These are phyloP conservation scores for Platanus orientalis DNA, from an alignment of 164 flowering plant genomes.

Conservation along the genomic window DNA sequence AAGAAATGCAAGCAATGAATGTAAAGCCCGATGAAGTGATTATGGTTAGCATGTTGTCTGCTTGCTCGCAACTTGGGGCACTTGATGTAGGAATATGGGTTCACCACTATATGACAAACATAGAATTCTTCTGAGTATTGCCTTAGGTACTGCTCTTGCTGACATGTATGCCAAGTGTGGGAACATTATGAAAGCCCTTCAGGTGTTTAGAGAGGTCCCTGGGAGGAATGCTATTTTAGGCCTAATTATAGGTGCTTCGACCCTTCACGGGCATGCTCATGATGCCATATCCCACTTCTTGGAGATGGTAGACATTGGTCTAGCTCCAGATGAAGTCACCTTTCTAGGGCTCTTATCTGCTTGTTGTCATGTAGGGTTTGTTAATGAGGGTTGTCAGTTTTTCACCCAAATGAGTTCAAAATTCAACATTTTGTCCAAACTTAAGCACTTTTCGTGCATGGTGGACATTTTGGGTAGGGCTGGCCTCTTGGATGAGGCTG, in stretches of 20 bases:
- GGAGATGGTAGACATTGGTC: slow-evolving; percentile 45
- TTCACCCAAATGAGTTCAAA: slow-evolving; percentile 48
- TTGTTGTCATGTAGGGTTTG: slow-evolving; percentile 77
- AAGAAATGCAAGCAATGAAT: slow-evolving; percentile 44
- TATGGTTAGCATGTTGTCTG: slow-evolving; percentile 53
- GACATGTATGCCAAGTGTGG: slow-evolving; percentile 88
- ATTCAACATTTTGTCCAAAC: slow-evolving; percentile 39
- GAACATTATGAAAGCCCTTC: slow-evolving; percentile 46
- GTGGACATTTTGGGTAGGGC: slow-evolving; percentile 78
- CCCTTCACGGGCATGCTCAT: slow-evolving; percentile 49
- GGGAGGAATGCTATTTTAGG: slow-evolving; percentile 57
- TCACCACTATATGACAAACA: slow-evolving; percentile 44
- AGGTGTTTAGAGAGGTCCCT: slow-evolving; percentile 48
- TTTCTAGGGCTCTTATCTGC: slow-evolving; percentile 63
- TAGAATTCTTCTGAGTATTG: slow-evolving; percentile 38
- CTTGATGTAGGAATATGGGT: slow-evolving; percentile 70
- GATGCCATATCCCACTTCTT: slow-evolving; percentile 49
- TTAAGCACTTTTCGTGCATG: slow-evolving; percentile 61
- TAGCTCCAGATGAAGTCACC: slow-evolving; percentile 66
- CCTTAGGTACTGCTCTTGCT: slow-evolving; percentile 58
- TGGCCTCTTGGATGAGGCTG: slow-evolving; percentile 64
- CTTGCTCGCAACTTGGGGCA: slow-evolving; percentile 64
- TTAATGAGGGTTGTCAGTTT: slow-evolving; percentile 47
- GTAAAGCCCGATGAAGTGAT: slow-evolving; percentile 58
- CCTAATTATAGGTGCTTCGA: slow-evolving; percentile 69